Evolutionary conservation across 805 yeast species (phyloP), one percentile per base, ranked within the genome.

Genomic region (Saccharomycopsis schoenii): DNA sequence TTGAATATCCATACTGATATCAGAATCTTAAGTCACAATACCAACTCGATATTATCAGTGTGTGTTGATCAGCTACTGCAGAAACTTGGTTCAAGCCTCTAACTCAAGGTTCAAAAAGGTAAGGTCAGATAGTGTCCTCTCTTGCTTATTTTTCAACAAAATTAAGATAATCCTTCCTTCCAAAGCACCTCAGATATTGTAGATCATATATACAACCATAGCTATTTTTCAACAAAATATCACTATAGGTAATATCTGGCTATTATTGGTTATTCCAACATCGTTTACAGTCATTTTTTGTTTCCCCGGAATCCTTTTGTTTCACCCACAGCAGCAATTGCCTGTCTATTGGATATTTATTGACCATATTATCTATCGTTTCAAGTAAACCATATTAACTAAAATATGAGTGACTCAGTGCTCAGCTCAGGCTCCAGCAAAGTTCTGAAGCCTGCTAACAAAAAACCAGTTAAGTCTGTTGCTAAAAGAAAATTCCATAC

Each of bases 401-500:
- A 24, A 9, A 47, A 15, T 21, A 47, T 47, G 52, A 47, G 11
- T 15, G 52, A 47, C 15, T 10, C 52, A 47, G 15, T 47, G 25
- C 6, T 47, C 2, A 24, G 21, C 2, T 15, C 52, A 11, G 24
- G 12, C 24, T 17, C 25, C n/a, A 47, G 8, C 52, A 47, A 15
- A 47, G 34, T 47, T 24, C 34, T 47, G 52, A 47, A 47, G 34
- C 24, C 25, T 2, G 14, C 52, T 21, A 25, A 42, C n/a, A 19
- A 17, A 12, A 42, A 19, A n/a, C 8, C 10, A 5, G 8, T 34
- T 14, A 47, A 47, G 25, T n/a, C 87, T 0, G 81, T 84, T 0
- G 89, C 88, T 5, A 92, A 90, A 73, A 79, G 97, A 55, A 87
- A 89, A 68, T 93, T 86, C 68, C 98, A 93, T 70, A 88, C 85